These are phyloP conservation scores for Pyrenochaeta sp. DNA, from an alignment of 2,329 filamentous ascomycete genomes.

Conservation along the genomic window DNA sequence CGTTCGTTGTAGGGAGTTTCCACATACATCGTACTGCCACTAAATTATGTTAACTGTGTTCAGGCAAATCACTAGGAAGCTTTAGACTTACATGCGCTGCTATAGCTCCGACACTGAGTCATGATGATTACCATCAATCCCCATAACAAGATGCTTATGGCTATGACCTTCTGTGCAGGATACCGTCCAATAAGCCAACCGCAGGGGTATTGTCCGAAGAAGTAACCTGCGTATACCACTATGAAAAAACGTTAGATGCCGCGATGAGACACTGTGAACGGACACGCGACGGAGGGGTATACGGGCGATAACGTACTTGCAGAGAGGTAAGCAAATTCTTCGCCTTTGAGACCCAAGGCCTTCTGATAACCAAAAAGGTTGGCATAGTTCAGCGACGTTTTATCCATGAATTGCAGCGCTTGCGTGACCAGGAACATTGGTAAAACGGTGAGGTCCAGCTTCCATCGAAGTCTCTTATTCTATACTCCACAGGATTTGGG, in stretches of 20 bases:
- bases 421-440: conserved; percentile 36
- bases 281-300: not conserved
- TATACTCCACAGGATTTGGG: not conserved
- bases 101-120: conserved; percentile 28
- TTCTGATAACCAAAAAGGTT: conserved; percentile 49
- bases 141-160: conserved; percentile 44
- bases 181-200: conserved; percentile 52
- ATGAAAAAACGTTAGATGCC: not conserved
- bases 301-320: conserved; percentile 21
- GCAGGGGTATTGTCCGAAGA: conserved; percentile 54
- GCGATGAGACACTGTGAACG: not conserved
- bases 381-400: conserved; percentile 35
- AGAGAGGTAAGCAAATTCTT: conserved; percentile 49
- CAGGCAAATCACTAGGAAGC: too few relatives aligned
- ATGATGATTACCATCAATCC: conserved; percentile 46
- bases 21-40: not conserved
- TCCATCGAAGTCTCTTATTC: conserved; percentile 26
- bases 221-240: conserved; percentile 52
- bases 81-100: not conserved
- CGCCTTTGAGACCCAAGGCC: conserved; percentile 43
- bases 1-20: too few relatives aligned
- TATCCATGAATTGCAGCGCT: conserved; percentile 34
- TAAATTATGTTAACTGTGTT: conserved; percentile 11
- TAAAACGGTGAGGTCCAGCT: conserved; percentile 32
- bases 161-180: conserved; percentile 49